phyloP scores from a whole-genome alignment of 2,329 filamentous ascomycete species.

The Colletotrichum kahawae region DNA sequence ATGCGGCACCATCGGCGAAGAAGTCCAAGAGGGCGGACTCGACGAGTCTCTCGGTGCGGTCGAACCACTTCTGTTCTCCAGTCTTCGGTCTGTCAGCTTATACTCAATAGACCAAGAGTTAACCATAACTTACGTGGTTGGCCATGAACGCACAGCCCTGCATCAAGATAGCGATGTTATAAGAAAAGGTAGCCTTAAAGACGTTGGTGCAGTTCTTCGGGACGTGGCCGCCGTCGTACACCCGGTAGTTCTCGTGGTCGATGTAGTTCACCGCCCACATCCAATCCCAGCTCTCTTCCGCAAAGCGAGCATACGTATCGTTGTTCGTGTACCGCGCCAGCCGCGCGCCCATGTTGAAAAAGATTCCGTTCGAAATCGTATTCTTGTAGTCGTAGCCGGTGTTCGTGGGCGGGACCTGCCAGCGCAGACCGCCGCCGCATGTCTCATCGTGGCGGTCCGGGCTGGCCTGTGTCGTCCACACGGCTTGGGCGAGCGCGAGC shows the following conservation, averaged over 20 bases:
- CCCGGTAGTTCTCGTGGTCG: slow-evolving; percentile 57
- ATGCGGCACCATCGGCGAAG: slow-evolving; percentile 61
- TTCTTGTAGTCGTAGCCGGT: slow-evolving; percentile 80
- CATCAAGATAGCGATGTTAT: slow-evolving; percentile 58
- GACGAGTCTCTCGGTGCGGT: slow-evolving; percentile 55
- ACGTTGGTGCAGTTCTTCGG: slow-evolving; percentile 56
- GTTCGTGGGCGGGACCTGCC: slow-evolving; percentile 80
- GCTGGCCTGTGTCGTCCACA: slow-evolving; percentile 64
- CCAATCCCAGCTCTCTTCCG: slow-evolving; percentile 69
- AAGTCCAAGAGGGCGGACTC: slow-evolving; percentile 50
- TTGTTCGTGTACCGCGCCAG: slow-evolving; percentile 75
- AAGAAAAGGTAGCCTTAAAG: slow-evolving; percentile 59
- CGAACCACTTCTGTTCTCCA: slow-evolving; percentile 52
- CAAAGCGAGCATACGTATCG: slow-evolving; percentile 67
- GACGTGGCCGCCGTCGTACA: slow-evolving; percentile 62
- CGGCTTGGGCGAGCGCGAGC: slow-evolving; percentile 64
- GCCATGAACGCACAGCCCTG: slow-evolving; percentile 65
- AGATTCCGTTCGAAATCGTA: slow-evolving; percentile 64
- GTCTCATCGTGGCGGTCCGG: slow-evolving; percentile 62
- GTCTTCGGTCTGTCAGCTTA: slow-evolving; percentile 24
- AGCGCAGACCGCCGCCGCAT: slow-evolving; percentile 67
- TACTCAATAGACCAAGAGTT: fast-evolving
- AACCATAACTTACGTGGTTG: slow-evolving; percentile 44
- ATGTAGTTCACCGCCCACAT: slow-evolving; percentile 53
- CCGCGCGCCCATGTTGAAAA: slow-evolving; percentile 71